Percentiles rank a stretch among this genome's conserved stretches.
Evolutionary conservation across 1,284 basidiomycete genomes (phyloP).

Genomic region (Ustilago crameri): DNA sequence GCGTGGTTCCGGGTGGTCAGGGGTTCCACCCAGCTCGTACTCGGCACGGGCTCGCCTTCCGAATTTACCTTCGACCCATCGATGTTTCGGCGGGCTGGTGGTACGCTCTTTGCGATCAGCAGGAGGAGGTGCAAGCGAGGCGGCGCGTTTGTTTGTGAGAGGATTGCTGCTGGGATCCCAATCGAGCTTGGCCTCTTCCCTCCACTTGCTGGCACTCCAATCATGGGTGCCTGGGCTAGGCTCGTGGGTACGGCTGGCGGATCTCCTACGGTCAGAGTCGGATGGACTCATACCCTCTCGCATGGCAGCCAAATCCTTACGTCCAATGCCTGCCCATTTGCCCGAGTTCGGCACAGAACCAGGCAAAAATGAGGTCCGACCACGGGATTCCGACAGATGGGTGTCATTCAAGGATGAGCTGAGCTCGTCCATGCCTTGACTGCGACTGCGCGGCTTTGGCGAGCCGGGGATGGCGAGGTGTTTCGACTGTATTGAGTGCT

Average conservation of each 20-base stretch:
- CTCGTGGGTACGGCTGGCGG: conserved; percentile 19
- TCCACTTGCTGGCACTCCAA: conserved; percentile 43
- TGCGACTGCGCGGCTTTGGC: conserved; percentile 31
- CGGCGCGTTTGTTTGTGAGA: conserved; percentile 4
- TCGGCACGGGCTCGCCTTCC: conserved; percentile 68
- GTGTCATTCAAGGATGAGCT: conserved; percentile 9
- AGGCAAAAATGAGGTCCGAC: conserved; percentile 20
- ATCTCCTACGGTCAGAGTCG: conserved; percentile 1
- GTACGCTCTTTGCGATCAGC: conserved; percentile 14
- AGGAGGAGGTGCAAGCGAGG: conserved; percentile 14
- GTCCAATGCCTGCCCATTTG: conserved; percentile 50
- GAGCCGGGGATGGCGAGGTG: conserved; percentile 14
- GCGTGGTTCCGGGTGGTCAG: conserved; percentile 66
- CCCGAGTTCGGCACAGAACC: conserved; percentile 12
- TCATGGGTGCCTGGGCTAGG: conserved; percentile 42
- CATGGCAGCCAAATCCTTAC: conserved; percentile 56
- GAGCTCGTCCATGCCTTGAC: conserved; percentile 21
- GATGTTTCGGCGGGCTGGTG: conserved; percentile 29
- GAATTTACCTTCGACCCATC: conserved; percentile 62
- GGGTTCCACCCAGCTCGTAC: conserved; percentile 69
- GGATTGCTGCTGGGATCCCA: conserved; percentile 36
- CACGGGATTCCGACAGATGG: conserved; percentile 13
- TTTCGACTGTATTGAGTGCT: conserved; percentile 2
- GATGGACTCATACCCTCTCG: conserved; percentile 23
- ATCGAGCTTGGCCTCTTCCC: conserved; percentile 43